These are phyloP conservation scores for Waitea zeae DNA, from an alignment of 1,284 basidiomycete species.

Conservation along the genomic window DNA sequence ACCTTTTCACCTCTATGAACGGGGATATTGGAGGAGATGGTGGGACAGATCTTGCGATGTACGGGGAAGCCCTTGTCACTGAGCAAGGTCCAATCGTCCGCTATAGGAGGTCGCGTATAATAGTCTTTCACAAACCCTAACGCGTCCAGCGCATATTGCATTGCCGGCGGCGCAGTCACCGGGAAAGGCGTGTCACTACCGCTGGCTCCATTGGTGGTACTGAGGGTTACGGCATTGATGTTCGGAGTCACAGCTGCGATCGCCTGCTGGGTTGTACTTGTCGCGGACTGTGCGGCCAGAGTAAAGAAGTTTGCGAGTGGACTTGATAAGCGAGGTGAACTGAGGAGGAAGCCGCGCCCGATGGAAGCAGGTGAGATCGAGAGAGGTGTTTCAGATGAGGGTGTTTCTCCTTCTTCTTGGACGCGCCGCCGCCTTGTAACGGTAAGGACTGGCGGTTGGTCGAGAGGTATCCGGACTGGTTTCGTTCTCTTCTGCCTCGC, in stretches of 20 bases:
- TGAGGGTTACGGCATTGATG: slow-evolving; percentile 19
- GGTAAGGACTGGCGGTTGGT: slow-evolving; percentile 73
- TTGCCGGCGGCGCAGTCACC: slow-evolving; percentile 41
- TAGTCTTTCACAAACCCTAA: slow-evolving; percentile 66
- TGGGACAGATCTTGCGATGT: slow-evolving; percentile 57
- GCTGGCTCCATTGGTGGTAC: too few species aligned
- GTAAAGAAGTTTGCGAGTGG: slow-evolving; percentile 60
- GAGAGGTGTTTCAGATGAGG: slow-evolving; percentile 11
- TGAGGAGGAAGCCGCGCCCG: slow-evolving; percentile 11
- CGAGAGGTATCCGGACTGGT: slow-evolving; percentile 76
- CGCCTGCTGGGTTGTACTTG: slow-evolving; percentile 51
- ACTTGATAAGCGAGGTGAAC: slow-evolving; percentile 45
- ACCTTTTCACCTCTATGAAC: slow-evolving; percentile 86
- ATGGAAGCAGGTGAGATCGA: slow-evolving; percentile 12
- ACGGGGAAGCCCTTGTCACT: slow-evolving; percentile 71
- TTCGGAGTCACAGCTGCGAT: slow-evolving; percentile 54
- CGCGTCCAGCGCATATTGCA: slow-evolving; percentile 67
- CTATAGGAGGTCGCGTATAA: slow-evolving; percentile 39
- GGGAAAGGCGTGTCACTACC: slow-evolving; percentile 27
- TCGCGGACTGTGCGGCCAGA: slow-evolving; percentile 57
- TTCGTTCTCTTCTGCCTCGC: slow-evolving; percentile 78
- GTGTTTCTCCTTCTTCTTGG: slow-evolving; percentile 39
- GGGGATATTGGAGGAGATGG: slow-evolving; percentile 70
- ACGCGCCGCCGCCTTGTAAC: slow-evolving; percentile 49
- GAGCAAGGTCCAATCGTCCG: slow-evolving; percentile 71